Evolutionary conservation across 2,329 filamentous ascomycete species (phyloP).

Genomic region (Colletotrichum cereale): DNA sequence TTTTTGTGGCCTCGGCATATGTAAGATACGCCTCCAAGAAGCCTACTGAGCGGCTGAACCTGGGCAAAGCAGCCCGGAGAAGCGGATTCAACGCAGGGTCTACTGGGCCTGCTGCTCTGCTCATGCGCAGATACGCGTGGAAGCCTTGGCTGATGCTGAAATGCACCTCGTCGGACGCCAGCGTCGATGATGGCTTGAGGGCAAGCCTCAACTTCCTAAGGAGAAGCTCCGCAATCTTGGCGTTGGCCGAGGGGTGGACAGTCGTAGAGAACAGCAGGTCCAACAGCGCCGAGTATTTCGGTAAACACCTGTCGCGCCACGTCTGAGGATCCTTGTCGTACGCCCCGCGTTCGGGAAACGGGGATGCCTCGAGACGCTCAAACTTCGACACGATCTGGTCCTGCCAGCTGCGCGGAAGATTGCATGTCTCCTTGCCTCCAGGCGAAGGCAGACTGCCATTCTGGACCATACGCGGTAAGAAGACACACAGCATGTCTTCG

Average conservation of each 20-base stretch:
- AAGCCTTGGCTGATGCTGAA: conserved; percentile 84
- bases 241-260: conserved; percentile 75
- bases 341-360: conserved; percentile 73
- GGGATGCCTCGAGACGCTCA: conserved; percentile 71
- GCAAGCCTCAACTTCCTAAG: conserved; percentile 75
- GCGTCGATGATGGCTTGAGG: conserved; percentile 69
- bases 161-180: conserved; percentile 72
- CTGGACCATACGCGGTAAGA: conserved; percentile 75
- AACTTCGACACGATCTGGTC: conserved; percentile 79
- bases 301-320: conserved; percentile 73
- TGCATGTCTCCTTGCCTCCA: conserved; percentile 65
- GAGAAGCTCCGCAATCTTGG: conserved; percentile 74
- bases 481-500: conserved; percentile 76
- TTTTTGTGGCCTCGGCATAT: conserved; percentile 61
- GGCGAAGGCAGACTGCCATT: conserved; percentile 66
- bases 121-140: conserved; percentile 77
- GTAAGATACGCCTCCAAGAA: conserved; percentile 73
- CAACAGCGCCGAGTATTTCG: conserved; percentile 76
- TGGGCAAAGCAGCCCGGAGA: conserved; percentile 73
- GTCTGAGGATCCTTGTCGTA: conserved; percentile 72
- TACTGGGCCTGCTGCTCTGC: conserved; percentile 66
- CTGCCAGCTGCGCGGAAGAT: conserved; percentile 77
- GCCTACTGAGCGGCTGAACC: conserved; percentile 74
- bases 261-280: conserved; percentile 71
- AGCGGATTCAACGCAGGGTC: conserved; percentile 74